Conservation (phyloP, 148 eudicot genomes). For the Chenopodium album region DNA sequence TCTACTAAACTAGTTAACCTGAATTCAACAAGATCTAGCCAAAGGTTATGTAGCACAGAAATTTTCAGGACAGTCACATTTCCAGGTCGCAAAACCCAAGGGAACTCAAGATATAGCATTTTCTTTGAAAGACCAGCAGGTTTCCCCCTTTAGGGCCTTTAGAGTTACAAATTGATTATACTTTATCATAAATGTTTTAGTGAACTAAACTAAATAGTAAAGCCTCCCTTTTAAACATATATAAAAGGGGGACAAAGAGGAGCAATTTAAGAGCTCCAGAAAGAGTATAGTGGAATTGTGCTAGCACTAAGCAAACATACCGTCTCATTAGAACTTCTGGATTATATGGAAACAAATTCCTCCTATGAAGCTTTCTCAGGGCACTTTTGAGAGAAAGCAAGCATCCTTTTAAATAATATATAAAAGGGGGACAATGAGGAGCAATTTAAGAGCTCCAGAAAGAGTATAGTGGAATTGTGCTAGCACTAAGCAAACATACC, state of each 20-base stretch:
- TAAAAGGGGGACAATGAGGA: too few species aligned
- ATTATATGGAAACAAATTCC: conserved; percentile 79
- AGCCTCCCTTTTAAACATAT: too few species aligned
- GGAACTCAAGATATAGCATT: not conserved
- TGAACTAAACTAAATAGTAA: too few species aligned
- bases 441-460: not conserved
- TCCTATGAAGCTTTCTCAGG: conserved; percentile 57
- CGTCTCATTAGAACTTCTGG: conserved; percentile 79
- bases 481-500: conserved; percentile 38
- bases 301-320: conserved; percentile 31
- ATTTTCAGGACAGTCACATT: not conserved
- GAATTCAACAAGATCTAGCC: not conserved
- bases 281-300: not conserved
- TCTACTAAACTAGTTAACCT: not conserved
- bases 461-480: not conserved
- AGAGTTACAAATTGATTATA: not conserved
- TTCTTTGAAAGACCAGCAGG: not conserved
- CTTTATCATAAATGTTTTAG: not conserved
- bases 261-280: not conserved
- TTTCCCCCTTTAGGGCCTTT: not conserved
- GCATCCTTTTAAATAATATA: conserved; percentile 34
- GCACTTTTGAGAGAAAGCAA: conserved; percentile 62
- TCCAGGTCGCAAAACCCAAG: not conserved
- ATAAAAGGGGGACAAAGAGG: too few species aligned
- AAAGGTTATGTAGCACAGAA: not conserved